Evolutionary conservation across 768 basidiomycete genomes (phyloP), one percentile per base, ranked within the genome.

Genomic region (Amanita thiersii): DNA sequence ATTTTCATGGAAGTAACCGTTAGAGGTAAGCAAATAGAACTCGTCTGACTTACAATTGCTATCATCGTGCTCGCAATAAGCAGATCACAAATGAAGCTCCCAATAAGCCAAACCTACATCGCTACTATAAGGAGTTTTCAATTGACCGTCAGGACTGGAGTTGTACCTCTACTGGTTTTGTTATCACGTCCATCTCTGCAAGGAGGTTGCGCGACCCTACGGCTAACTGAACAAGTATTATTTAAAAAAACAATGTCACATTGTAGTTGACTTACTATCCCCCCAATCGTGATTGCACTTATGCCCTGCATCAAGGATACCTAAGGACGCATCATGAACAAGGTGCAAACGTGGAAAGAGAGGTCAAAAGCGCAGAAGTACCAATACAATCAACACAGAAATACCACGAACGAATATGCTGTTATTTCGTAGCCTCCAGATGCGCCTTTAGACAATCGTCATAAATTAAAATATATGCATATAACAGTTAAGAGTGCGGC

Each of bases 61-160:
- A 46, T 44, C 50, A 52, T 49, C 40, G 28, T 42, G 8, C 30
- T 43, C 3, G 50, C 42, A 11, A 52, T 49, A 11, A 52, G 25
- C 20, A 46, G 25, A 19, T 52, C 50, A 14, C 24, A 40, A 9
- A 28, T 26, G 7, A 45, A 33, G 18, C 44, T 43, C 9, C 39
- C 20, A 29, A 32, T 24, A 23, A 52, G 29, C 50, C 50, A 36
- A 32, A 24, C 7, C 29, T 15, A 31, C 40, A 42, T 20, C 33
- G 33, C 40, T 42, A 21, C 0, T 8, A 14, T 14, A 15, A 10
- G 12, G n/a, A n/a, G 4, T 20, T 5, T 42, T n/a, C 15, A 11
- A 20, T 5, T 9, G 12, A n/a, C n/a, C 5, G 20, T 21, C 19
- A 15, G 10, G 2, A 23, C 20, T 8, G 12, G 19, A 32, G 8